Evolutionary conservation across 176 grass and related monocot species (phyloP).

Genomic region (Oropetium thomaeum): DNA sequence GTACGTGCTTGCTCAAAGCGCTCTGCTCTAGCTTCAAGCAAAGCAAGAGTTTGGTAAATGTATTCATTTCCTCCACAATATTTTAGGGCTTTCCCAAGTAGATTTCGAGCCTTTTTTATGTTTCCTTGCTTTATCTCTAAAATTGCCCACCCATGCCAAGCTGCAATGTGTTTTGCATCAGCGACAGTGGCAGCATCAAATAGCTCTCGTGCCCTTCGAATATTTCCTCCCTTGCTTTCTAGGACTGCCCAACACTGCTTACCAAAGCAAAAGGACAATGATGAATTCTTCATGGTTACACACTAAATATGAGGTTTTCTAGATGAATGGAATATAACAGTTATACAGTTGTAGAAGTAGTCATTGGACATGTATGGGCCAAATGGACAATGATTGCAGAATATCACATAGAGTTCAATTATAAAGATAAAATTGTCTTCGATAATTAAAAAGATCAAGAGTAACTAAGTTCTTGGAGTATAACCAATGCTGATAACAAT

Average conservation of each 20-base stretch:
- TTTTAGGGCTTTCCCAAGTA: conserved; percentile 82
- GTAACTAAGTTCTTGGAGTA: not conserved
- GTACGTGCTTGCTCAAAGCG: conserved; percentile 71
- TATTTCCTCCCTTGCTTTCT: conserved; percentile 83
- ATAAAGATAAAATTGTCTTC: not conserved
- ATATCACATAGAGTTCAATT: not conserved
- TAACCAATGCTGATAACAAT: not conserved
- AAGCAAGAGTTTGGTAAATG: conserved; percentile 97
- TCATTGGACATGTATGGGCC: not conserved
- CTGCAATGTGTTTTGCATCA: conserved; percentile 80
- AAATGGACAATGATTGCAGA: not conserved
- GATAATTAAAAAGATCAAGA: not conserved
- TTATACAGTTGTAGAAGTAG: not conserved
- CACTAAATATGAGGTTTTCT: not conserved
- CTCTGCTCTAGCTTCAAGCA: conserved; percentile 89
- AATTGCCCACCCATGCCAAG: conserved; percentile 98
- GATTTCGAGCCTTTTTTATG: conserved; percentile 83
- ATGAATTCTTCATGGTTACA: not conserved
- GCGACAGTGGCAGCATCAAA: conserved; percentile 97
- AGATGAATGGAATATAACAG: not conserved
- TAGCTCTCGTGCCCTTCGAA: conserved; percentile 75
- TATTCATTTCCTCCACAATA: conserved; percentile 97
- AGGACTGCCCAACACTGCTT: conserved; percentile 96
- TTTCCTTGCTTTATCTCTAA: conserved; percentile 98
- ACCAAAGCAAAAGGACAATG: conserved; percentile 26